Conservation (phyloP, 345 rosid species). For the Linum lewisii region DNA sequence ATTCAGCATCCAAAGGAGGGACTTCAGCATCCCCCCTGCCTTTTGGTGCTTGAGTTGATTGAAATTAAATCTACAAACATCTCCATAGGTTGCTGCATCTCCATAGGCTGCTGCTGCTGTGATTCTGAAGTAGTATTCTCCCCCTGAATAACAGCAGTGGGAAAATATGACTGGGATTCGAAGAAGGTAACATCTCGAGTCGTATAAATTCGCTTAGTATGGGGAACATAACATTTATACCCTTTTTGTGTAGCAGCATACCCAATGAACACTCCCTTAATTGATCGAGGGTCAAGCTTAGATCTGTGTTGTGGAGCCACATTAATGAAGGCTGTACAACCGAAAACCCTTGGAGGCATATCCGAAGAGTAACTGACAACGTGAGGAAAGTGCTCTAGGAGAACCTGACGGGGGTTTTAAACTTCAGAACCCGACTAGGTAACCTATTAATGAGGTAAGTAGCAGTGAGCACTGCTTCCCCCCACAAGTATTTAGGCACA, state of each 20-base stretch:
- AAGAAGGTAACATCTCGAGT: background rate
- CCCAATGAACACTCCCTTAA: background rate
- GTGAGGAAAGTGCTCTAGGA: background rate
- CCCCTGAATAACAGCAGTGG: too few relatives aligned
- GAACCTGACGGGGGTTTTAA: background rate
- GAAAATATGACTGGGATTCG: background rate
- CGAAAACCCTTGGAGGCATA: background rate
- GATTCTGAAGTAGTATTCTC: background rate
- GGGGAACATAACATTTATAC: background rate
- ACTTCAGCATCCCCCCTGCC: too few relatives aligned
- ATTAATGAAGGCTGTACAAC: too few relatives aligned
- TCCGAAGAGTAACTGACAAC: background rate
- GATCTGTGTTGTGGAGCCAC: too few relatives aligned
- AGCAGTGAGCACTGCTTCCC: background rate
- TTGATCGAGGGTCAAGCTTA: too few relatives aligned
- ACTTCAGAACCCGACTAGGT: background rate
- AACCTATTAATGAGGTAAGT: background rate
- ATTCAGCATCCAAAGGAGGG: too few relatives aligned
- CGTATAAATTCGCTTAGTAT: background rate
- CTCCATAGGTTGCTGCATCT: too few relatives aligned
- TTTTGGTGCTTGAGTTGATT: too few relatives aligned
- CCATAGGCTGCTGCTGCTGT: too few relatives aligned
- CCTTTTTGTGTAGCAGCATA: background rate
- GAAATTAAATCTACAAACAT: too few relatives aligned
- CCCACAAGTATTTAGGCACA: background rate